These are phyloP conservation scores for Talaromyces rugulosus DNA, from an alignment of 2,329 filamentous ascomycete genomes.

Conservation along the genomic window DNA sequence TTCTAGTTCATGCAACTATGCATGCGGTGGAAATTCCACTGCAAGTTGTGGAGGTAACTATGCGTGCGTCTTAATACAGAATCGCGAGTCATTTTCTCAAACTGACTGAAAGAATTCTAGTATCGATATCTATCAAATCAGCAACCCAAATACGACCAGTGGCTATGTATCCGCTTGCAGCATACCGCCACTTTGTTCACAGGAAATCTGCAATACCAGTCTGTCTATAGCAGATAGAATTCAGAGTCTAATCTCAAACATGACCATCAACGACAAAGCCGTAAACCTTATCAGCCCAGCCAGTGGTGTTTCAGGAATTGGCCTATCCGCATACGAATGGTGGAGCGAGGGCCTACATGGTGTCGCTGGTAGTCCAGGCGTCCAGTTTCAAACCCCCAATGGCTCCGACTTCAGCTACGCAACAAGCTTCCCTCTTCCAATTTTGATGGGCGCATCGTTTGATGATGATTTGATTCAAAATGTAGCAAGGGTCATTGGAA, in stretches of 20 bases:
- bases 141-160: background rate
- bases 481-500: slow-evolving; percentile 49
- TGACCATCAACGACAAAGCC: slow-evolving; percentile 6
- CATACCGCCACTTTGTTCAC: slow-evolving; percentile 1
- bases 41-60: slow-evolving; percentile 5
- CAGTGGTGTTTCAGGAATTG: background rate
- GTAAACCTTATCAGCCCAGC: slow-evolving; percentile 2
- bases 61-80: background rate
- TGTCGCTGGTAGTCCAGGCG: slow-evolving; percentile 39
- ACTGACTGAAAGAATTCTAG: background rate
- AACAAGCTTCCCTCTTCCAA: slow-evolving; percentile 61
- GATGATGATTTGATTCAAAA: slow-evolving; percentile 55
- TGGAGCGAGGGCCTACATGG: slow-evolving; percentile 55
- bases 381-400: slow-evolving; percentile 47
- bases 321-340: slow-evolving; percentile 7
- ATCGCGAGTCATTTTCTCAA: background rate
- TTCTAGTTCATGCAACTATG: background rate
- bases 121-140: slow-evolving; percentile 7
- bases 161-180: background rate
- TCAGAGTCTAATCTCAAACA: slow-evolving; percentile 1
- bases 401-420: slow-evolving; percentile 50
- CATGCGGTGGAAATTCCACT: slow-evolving; percentile 5
- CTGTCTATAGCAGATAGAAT: background rate
- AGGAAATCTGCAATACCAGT: slow-evolving; percentile 2
- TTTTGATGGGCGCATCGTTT: slow-evolving; percentile 58